Base-by-base conservation (phyloP, 768 basidiomycete species). In the Cubamyces sp. region DNA sequence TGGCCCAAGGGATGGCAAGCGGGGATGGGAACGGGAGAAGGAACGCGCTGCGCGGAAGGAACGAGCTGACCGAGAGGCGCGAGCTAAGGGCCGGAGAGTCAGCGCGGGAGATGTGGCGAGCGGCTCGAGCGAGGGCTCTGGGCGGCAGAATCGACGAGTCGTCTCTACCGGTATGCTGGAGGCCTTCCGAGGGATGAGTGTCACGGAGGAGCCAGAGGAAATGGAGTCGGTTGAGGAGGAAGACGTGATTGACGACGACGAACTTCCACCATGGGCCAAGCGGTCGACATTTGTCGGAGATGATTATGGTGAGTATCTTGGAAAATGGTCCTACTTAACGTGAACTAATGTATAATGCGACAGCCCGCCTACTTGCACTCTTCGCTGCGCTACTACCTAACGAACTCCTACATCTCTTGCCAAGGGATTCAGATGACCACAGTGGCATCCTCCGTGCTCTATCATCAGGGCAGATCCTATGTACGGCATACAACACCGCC, bases 391-490 rank as follows among this genome's bases (percentile, higher is more conserved):
- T 90, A 57, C 80, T 94, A 5, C 91, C 93, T 0, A 61, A 81
- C 1, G 57, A 79, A 26, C 76, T 92, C n/a, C 78, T 79, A 15
- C 69, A 75, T 0, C 69, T 76, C 8, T 71, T 77, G 5, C 73
- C 79, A 1, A 69, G 77, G 2, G 67, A 62, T n/a, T 69, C 69
- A 39, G 72, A 61, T 62, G 79, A 71, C 53, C 77, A 59, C 25
- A 51, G 57, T 11, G 70, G 71, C 0, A 81, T 92, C 66, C 78
- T 91, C 2, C 72, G 75, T 3, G 79, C 78, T 4, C 77, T 92
- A 7, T 82, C 89, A 1, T 92, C 88, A 3, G 94, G 94, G 0
- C 90, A 93, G 68, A 74, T 92, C 9, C 82, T 96, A 14, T 96
- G 94, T 68, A 72, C 80, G 2, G 87, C 91, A 0, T 94, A 94